A percentile compares a stretch with the other conserved stretches of the same genome.
Evolutionary conservation across 2,329 filamentous ascomycete genomes (phyloP).

Genomic region (Verticillium longisporum): DNA sequence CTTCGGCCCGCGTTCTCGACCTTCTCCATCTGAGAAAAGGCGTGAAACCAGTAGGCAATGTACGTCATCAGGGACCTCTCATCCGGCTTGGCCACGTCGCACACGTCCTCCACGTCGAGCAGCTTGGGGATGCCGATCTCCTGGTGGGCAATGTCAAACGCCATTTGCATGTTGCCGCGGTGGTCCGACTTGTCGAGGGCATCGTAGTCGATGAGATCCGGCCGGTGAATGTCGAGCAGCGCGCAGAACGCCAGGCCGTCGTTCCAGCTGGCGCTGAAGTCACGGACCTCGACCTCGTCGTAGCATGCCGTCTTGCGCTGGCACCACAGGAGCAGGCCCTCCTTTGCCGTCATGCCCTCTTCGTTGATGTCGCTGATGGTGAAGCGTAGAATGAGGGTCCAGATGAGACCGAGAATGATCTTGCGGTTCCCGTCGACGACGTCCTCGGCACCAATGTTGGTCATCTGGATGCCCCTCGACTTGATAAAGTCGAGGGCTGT

Average conservation of each 20-base stretch:
- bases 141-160: constrained; percentile 91
- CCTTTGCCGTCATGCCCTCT: constrained; percentile 95
- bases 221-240: constrained; percentile 90
- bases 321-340: constrained; percentile 92
- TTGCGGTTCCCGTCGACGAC: constrained; percentile 97
- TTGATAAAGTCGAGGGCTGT: constrained; percentile 91
- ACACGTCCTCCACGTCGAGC: constrained; percentile 96
- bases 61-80: constrained; percentile 98
- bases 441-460: constrained; percentile 96
- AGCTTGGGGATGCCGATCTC: constrained; percentile 96
- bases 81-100: constrained; percentile 91
- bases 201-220: constrained; percentile 96
- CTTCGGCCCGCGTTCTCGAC: constrained; percentile 94
- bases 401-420: constrained; percentile 94
- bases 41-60: constrained; percentile 99
- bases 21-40: constrained; percentile 97
- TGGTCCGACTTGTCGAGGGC: constrained; percentile 90
- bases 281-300: constrained; percentile 88
- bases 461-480: constrained; percentile 87
- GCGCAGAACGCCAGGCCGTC: constrained; percentile 96
- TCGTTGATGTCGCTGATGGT: constrained; percentile 99
- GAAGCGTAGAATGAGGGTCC: constrained; percentile 95
- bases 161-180: constrained; percentile 93
- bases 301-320: constrained; percentile 98
- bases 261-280: constrained; percentile 96